A percentile compares a stretch with the other conserved stretches of the same genome.
Conservation (phyloP, 768 basidiomycete genomes). For the Amanita brunnescens region DNA sequence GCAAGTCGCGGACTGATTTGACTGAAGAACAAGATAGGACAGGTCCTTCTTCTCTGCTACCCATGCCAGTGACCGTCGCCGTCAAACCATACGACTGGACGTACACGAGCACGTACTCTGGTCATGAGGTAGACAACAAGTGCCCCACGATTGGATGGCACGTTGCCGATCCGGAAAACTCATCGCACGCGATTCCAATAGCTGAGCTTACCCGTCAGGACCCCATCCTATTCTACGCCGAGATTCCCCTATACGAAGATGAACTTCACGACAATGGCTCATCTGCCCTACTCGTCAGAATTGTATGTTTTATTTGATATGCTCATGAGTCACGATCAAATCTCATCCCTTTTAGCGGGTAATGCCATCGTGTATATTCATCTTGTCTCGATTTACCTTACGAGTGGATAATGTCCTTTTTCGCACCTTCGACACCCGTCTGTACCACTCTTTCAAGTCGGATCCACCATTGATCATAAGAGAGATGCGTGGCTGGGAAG, state of each 20-base stretch:
- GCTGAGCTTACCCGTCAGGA: slow-evolving; percentile 81
- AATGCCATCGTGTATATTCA: slow-evolving; percentile 92
- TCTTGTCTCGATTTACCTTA: slow-evolving; percentile 84
- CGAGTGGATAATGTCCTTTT: slow-evolving; percentile 95
- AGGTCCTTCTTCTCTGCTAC: slow-evolving; percentile 50
- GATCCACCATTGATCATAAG: slow-evolving; percentile 57
- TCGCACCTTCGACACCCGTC: slow-evolving; percentile 77
- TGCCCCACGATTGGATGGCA: slow-evolving; percentile 31
- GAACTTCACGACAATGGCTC: slow-evolving; percentile 97
- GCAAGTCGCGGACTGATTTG: slow-evolving; percentile 10
- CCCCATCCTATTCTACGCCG: slow-evolving; percentile 97
- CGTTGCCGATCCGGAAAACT: slow-evolving; percentile 47
- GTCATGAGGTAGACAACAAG: slow-evolving; percentile 31
- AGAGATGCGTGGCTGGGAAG: slow-evolving; percentile 88
- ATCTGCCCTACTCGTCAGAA: slow-evolving; percentile 73
- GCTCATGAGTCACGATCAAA: background rate
- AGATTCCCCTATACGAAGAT: slow-evolving; percentile 91
- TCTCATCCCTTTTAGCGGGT: slow-evolving; percentile 59
- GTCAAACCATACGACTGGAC: slow-evolving; percentile 98
- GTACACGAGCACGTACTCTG: slow-evolving; percentile 83
- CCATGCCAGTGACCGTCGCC: slow-evolving; percentile 60
- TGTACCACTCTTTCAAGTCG: slow-evolving; percentile 77
- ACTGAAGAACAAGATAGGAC: slow-evolving; percentile 44
- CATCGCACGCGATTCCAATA: slow-evolving; percentile 66
- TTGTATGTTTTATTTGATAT: slow-evolving; percentile 37